Evolutionary conservation across 805 yeast species (phyloP), one percentile per base, ranked within the genome.

Genomic region (Starmerella tilneyi): DNA sequence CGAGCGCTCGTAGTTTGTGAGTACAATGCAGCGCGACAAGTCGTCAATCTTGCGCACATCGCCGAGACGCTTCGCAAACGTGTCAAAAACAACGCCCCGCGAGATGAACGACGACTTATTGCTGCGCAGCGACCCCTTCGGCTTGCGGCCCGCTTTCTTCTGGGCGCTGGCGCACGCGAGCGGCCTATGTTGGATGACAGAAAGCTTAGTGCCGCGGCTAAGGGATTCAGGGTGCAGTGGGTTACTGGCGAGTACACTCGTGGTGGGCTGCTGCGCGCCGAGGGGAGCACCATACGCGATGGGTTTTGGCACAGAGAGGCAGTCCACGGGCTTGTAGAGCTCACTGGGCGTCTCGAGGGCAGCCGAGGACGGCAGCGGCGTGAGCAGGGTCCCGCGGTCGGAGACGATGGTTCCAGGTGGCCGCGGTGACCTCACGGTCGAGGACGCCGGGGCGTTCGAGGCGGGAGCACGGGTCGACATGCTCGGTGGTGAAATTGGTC

Each of bases 61-160:
- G 16, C 53, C 43, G 28, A 64, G 47, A 20, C 67, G 60, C 32
- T 55, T 48, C n/a, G 51, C 44, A 43, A 61, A 53, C n/a, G 56
- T 51, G 29, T 66, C 70, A 44, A 59, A 61, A 13, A 61, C 58
- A 13, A 65, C 53, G 13, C 66, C 55, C 16, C 68, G 59, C 17
- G 66, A 57, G 9, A 67, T 54, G 46, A 62, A 67, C 19, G 66
- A 58, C 16, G 67, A 60, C 47, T 62, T 67, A 58, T 63, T 66
- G 48, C 63, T 66, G 11, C 58, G 47, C 43, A 67, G 55, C 29
- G 56, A 53, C 46, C 56, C 62, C 37, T 60, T 63, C 23, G 70
- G 70, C 48, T 60, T 57, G 28, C 48, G 52, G 6, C 36, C 30
- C 23, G 39, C 31, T 17, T 12, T 13, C 37, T 29, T 9, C 16